A percentile compares a stretch with the other conserved stretches of the same genome.
Evolutionary conservation across 163 green algal genomes (phyloP).

Genomic region (Scenedesmus sp.): DNA sequence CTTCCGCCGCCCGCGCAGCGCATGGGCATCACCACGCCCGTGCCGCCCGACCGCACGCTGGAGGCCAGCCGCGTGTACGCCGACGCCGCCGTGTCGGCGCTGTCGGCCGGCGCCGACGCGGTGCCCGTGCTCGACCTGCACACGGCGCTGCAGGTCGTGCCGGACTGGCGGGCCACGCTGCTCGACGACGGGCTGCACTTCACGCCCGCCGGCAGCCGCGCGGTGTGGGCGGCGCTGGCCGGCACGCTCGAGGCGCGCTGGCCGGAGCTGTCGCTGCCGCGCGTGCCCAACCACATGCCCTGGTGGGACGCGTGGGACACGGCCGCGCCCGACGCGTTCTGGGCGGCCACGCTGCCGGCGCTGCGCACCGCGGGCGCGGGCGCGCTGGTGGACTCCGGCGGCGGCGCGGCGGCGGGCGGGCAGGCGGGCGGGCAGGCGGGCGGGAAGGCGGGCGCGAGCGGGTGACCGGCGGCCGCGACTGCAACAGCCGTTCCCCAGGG

Average conservation of each 20-base stretch:
- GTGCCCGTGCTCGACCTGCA: constrained; percentile 70
- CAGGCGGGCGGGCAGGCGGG: too few species aligned
- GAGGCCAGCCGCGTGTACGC: constrained; percentile 56
- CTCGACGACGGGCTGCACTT: constrained; percentile 80
- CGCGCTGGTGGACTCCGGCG: too few species aligned
- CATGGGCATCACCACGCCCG: constrained; percentile 27
- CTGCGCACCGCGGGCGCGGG: too few species aligned
- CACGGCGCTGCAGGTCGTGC: constrained; percentile 51
- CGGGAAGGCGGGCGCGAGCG: too few species aligned
- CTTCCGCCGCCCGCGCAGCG: neutral
- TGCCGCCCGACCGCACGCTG: constrained; percentile 61
- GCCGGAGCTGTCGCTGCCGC: constrained; percentile 45
- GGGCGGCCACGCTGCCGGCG: constrained; percentile 7
- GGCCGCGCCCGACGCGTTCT: constrained; percentile 17
- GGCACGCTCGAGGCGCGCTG: constrained; percentile 45
- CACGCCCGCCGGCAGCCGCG: constrained; percentile 55
- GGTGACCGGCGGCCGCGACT: too few species aligned
- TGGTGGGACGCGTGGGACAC: constrained; percentile 40
- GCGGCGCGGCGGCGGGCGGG: too few species aligned
- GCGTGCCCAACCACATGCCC: constrained; percentile 30
- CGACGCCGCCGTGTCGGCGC: constrained; percentile 38
- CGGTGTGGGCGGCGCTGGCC: constrained; percentile 55
- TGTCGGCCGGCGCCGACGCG: constrained; percentile 15
- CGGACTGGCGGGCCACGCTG: constrained; percentile 52
- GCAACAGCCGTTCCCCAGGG: too few species aligned